Conservation (phyloP, 2,329 filamentous ascomycete genomes). For the Stachybotrys elegans region DNA sequence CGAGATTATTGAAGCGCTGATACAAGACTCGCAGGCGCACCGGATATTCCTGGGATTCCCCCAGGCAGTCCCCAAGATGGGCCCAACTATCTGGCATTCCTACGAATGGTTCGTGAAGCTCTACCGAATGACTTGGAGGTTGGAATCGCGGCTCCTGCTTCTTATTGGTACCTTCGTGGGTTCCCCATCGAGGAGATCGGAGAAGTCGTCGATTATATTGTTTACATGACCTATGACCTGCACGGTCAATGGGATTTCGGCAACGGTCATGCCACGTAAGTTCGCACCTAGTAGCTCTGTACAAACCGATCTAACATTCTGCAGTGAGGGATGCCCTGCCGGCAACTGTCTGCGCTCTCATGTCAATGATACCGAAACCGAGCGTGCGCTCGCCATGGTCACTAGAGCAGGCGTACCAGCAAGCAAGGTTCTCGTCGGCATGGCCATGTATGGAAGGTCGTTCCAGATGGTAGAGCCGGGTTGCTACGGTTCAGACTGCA, state of each 20-base stretch:
- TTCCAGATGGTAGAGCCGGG: slow-evolving; percentile 25
- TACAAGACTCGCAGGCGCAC: neutral
- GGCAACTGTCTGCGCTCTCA: slow-evolving; percentile 30
- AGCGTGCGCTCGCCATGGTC: slow-evolving; percentile 24
- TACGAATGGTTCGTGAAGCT: neutral
- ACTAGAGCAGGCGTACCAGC: slow-evolving; percentile 26
- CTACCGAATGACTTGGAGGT: slow-evolving; percentile 15
- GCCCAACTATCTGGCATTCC: neutral
- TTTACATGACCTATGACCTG: slow-evolving; percentile 12
- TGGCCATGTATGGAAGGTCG: slow-evolving; percentile 24
- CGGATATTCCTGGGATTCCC: neutral
- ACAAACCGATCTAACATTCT: neutral
- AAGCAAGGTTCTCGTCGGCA: slow-evolving; percentile 23
- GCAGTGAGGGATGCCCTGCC: slow-evolving; percentile 14
- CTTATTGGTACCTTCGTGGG: slow-evolving; percentile 27
- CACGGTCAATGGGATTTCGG: slow-evolving; percentile 8
- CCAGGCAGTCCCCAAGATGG: neutral
- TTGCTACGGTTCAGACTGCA: slow-evolving; percentile 21
- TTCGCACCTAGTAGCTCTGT: slow-evolving; percentile 4
- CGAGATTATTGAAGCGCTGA: neutral
- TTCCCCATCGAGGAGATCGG: slow-evolving; percentile 23
- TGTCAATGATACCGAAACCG: slow-evolving; percentile 31
- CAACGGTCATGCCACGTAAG: neutral
- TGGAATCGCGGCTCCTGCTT: slow-evolving; percentile 23
- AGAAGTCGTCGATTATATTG: slow-evolving; percentile 23